These are phyloP conservation scores for Hypholoma sublateritium DNA, from an alignment of 768 basidiomycete genomes.

Conservation along the genomic window DNA sequence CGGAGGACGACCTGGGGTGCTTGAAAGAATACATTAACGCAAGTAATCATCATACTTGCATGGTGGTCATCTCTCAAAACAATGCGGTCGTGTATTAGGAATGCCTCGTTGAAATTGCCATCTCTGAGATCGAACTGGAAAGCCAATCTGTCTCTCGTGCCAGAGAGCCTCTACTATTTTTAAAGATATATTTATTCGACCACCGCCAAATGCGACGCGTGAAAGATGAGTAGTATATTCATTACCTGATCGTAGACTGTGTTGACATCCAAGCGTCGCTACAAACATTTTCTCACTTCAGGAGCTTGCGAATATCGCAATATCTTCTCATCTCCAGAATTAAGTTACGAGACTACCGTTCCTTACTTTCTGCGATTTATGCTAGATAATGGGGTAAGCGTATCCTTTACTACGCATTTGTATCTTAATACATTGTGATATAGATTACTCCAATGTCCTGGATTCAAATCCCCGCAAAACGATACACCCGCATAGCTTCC, in stretches of 20 bases:
- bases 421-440: constrained; percentile 3
- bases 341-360: constrained; percentile 88
- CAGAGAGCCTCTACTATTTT: constrained; percentile 66
- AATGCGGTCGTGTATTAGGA: neutral
- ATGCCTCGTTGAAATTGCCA: constrained; percentile 17
- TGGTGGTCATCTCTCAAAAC: too few species aligned
- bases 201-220: constrained; percentile 73
- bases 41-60: constrained; percentile 21
- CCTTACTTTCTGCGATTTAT: constrained; percentile 87
- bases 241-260: neutral
- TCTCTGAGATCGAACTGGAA: constrained; percentile 54
- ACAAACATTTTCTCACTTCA: constrained; percentile 61
- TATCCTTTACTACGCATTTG: neutral
- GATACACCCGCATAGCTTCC: constrained; percentile 57
- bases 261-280: constrained; percentile 10
- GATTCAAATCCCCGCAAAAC: constrained; percentile 80
- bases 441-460: constrained; percentile 95
- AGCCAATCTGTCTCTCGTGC: constrained; percentile 74
- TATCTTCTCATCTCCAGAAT: constrained; percentile 47
- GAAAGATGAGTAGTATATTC: constrained; percentile 66
- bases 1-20: constrained; percentile 55
- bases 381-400: constrained; percentile 82
- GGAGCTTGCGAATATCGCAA: constrained; percentile 65
- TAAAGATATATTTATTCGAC: constrained; percentile 75
- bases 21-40: constrained; percentile 76